These are phyloP conservation scores for Zygoascus hellenicus DNA, from an alignment of 1,139 yeast species.

Conservation along the genomic window DNA sequence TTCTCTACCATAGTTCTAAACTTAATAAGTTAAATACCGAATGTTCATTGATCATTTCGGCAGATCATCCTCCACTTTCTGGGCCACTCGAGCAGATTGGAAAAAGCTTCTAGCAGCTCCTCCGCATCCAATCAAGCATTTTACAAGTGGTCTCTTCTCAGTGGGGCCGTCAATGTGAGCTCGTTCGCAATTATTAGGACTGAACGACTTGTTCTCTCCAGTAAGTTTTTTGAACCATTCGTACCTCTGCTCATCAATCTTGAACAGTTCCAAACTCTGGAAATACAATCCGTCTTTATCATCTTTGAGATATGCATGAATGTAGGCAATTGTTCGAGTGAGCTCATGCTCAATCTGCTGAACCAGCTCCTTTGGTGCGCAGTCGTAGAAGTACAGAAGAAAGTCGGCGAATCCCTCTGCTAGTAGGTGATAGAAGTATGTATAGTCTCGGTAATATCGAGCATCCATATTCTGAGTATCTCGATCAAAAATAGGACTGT, in stretches of 20 bases:
- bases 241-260: slow-evolving; percentile 47
- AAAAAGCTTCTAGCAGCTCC: slow-evolving; percentile 65
- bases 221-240: slow-evolving; percentile 49
- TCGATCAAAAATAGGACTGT: slow-evolving; percentile 57
- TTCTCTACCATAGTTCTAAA: too few species aligned
- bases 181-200: slow-evolving; percentile 48
- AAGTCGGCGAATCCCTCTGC: slow-evolving; percentile 69
- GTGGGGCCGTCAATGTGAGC: slow-evolving; percentile 36
- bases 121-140: slow-evolving; percentile 59
- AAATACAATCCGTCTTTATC: slow-evolving; percentile 55
- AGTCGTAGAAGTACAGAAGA: slow-evolving; percentile 44
- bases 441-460: slow-evolving; percentile 61
- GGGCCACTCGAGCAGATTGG: slow-evolving; percentile 59
- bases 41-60: too few species aligned
- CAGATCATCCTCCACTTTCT: slow-evolving; percentile 21
- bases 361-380: slow-evolving; percentile 32
- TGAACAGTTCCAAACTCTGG: slow-evolving; percentile 57
- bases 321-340: slow-evolving; percentile 28
- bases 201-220: slow-evolving; percentile 51
- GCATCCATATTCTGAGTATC: slow-evolving; percentile 50
- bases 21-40: too few species aligned
- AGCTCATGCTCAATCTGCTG: slow-evolving; percentile 25
- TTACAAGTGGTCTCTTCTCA: slow-evolving; percentile 40
- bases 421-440: slow-evolving; percentile 58
- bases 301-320: slow-evolving; percentile 51